Base-by-base conservation (phyloP, 2,329 filamentous ascomycete genomes). In the Leptodontidium sp. region DNA sequence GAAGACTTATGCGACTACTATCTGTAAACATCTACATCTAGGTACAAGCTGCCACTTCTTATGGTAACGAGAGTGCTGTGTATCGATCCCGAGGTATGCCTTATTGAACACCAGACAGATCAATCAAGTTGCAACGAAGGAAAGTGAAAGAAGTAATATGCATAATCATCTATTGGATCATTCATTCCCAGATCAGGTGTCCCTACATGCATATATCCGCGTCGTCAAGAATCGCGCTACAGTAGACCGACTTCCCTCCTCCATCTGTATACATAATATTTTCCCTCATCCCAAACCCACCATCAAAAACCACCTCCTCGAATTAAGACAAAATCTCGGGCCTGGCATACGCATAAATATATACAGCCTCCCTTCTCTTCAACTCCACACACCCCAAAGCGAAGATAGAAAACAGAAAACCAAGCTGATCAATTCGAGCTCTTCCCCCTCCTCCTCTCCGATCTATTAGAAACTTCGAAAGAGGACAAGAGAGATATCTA, bases 181-280 rank as follows among this genome's bases (percentile, higher is more conserved):
- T 47, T 50, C 59, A 35, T 47, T 47, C 59, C 59, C 21, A 59
- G 59, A 50, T 32, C 59, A 45, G 26, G 17, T 35, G 29, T 57
- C 26, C n/a, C 57, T 47, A 32, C 15, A n/a, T 59, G 24, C 40
- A 32, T 24, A 17, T 53, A 49, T 50, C 43, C 53, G 64, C 64
- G 64, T 65, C 64, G 47, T 59, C 53, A 65, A 65, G 64, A 65
- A 59, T 65, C 64, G 64, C 64, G 59, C 59, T 61, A 40, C 55
- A 58, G 32, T 11, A 50, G 47, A 32, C 29, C 29, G 29, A 32
- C 29, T 32, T 32, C 29, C 29, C 29, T 32, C 29, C 47, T 50
- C n/a, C n/a, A 17, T 50, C 24, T 57, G 26, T 62, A 62, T 49
- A 62, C 43, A 62, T 35, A 61, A 50, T 24, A 35, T 24, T 2